These are phyloP conservation scores for Hemileccinum impolitum DNA, from an alignment of 768 basidiomycete genomes.

Conservation along the genomic window DNA sequence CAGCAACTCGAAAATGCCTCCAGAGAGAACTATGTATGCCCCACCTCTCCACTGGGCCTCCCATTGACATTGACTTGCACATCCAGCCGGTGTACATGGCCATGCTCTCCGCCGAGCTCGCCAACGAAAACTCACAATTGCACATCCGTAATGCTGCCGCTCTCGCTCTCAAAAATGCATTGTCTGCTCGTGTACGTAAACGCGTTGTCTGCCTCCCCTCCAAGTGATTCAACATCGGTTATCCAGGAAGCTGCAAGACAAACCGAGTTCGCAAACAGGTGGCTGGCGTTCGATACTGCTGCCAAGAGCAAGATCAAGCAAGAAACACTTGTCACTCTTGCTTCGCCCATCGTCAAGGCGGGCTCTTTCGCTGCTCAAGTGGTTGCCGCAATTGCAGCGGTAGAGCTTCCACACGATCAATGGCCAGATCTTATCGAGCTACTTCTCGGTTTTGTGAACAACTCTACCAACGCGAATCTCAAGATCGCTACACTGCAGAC, in stretches of 20 bases:
- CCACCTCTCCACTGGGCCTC: neutral
- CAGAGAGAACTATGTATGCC: slow-evolving; percentile 83
- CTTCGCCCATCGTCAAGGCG: slow-evolving; percentile 64
- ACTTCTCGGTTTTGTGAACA: slow-evolving; percentile 84
- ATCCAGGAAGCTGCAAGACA: slow-evolving; percentile 72
- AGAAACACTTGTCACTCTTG: slow-evolving; percentile 78
- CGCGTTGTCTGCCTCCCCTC: slow-evolving; percentile 16
- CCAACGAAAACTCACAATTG: slow-evolving; percentile 63
- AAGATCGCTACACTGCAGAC: slow-evolving; percentile 88
- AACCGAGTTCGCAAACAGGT: slow-evolving; percentile 70
- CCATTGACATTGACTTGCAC: slow-evolving; percentile 19
- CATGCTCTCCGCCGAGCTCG: slow-evolving; percentile 83
- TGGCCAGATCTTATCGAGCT: slow-evolving; percentile 91
- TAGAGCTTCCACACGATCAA: slow-evolving; percentile 83
- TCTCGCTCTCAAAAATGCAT: slow-evolving; percentile 92
- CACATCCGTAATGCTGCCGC: slow-evolving; percentile 95
- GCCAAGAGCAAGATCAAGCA: slow-evolving; percentile 84
- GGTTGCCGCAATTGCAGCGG: slow-evolving; percentile 89
- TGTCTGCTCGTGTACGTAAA: slow-evolving; percentile 80
- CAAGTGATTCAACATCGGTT: slow-evolving; percentile 14
- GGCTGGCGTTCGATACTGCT: slow-evolving; percentile 70
- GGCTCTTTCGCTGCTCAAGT: slow-evolving; percentile 91
- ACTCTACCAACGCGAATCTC: slow-evolving; percentile 64
- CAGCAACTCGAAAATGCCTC: slow-evolving; percentile 84
- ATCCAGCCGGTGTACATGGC: slow-evolving; percentile 87